Evolutionary conservation across 495 filamentous ascomycete genomes (phyloP), one percentile per base, ranked within the genome.

Genomic region (Hyaloscypha bicolor): DNA sequence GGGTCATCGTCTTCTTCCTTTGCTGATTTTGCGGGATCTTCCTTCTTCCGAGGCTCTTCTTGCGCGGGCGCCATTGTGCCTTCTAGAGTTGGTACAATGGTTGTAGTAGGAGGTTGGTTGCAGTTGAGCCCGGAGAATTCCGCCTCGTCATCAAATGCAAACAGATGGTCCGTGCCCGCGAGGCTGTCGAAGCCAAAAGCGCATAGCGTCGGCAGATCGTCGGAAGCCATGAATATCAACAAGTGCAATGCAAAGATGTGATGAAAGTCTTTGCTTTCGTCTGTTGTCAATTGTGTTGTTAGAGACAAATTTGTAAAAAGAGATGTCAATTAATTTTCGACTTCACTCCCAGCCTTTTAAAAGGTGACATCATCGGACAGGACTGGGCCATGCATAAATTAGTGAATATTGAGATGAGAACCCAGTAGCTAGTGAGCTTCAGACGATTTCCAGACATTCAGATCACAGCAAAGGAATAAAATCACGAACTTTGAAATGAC

Each of bases 1-100:
- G 62, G 56, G 39, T 55, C 56, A 22, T 59, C 65, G 4, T 67
- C 63, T 60, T 65, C 70, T 8, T 65, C 64, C 56, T 66, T 69
- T 21, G 57, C 64, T 37, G 62, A 52, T 1, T 62, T n/a, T 65
- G 65, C 5, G 22, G 53, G 5, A 0, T 48, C 42, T 16, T 14
- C 42, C 42, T 48, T 48, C 42, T 48, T 48, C 16, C 2, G 8
- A 11, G 42, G 42, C 9, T 48, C 42, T 48, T 48, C 42, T 12
- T 48, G 42, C 3, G 16, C 16, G 4, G 42, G 42, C 11, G 42
- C 42, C 42, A 48, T 48, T 48, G 42, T 48, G 9, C 42, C 42
- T 19, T 48, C 42, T 14, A 19, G 9, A 11, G 42, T 19, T 48
- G 42, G 42, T 48, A 4, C 42, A 48, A 48, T 48, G 42, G 42